A percentile compares a stretch with the other conserved stretches of the same genome.
These are phyloP conservation scores for Aspergillus asperescens DNA, from an alignment of 495 filamentous ascomycete genomes.

Conservation along the genomic window DNA sequence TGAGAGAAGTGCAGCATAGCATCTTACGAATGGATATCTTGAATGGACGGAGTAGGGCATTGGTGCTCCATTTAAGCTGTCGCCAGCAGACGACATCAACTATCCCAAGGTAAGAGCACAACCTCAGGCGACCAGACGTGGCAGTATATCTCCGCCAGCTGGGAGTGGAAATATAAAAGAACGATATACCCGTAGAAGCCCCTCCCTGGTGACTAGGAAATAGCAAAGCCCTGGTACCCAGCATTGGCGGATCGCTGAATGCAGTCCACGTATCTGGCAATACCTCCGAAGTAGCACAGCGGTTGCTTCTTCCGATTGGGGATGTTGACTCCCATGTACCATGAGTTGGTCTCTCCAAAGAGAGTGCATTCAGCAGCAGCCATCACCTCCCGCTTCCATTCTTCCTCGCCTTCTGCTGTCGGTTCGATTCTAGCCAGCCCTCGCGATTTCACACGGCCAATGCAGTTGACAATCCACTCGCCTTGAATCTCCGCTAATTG, in stretches of 20 bases:
- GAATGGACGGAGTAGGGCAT: too few species aligned
- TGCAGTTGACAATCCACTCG: neutral
- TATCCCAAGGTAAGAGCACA: too few species aligned
- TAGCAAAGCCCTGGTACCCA: neutral
- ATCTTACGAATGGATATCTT: too few species aligned
- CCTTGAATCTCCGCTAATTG: neutral
- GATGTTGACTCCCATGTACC: slow-evolving; percentile 1
- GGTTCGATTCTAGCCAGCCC: neutral
- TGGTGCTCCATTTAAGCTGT: too few species aligned
- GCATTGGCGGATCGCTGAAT: neutral
- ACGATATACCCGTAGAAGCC: neutral
- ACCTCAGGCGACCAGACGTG: too few species aligned
- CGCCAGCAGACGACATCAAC: too few species aligned
- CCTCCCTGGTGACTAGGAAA: neutral
- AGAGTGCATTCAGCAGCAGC: neutral
- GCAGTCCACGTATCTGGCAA: neutral
- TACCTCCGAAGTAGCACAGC: neutral
- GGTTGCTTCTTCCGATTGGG: neutral
- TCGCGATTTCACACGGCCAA: neutral
- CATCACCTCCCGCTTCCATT: neutral
- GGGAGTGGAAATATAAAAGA: too few species aligned
- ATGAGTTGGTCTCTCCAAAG: neutral
- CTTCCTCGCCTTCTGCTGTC: neutral
- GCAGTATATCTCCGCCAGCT: too few species aligned
- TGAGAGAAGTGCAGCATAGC: too few species aligned